Conservation (phyloP, 139 green algal genomes). For the Closterium sp. region DNA sequence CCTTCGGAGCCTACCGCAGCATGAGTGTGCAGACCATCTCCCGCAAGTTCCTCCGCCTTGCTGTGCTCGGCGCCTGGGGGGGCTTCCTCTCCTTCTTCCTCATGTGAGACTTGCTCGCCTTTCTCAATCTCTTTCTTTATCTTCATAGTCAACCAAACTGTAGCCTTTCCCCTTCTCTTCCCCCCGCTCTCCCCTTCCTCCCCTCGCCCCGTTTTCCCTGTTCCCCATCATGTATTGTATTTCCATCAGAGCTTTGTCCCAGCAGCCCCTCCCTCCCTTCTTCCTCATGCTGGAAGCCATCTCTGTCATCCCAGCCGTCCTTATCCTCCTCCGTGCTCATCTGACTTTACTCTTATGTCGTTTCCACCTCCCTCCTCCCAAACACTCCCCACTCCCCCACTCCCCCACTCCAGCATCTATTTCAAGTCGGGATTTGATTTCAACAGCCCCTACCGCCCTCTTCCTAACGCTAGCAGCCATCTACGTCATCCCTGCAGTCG, state of each 20-base stretch:
- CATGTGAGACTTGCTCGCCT: background rate
- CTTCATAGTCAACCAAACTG: too few species aligned
- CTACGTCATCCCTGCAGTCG: background rate
- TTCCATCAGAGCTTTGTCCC: too few species aligned
- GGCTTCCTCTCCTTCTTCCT: too few species aligned
- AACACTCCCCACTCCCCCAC: background rate
- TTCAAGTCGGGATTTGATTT: background rate
- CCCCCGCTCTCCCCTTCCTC: background rate
- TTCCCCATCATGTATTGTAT: too few species aligned
- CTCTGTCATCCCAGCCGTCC: background rate
- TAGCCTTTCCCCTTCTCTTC: too few species aligned
- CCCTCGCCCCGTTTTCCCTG: background rate
- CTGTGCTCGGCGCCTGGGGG: background rate
- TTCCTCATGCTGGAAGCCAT: background rate
- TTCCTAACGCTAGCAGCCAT: background rate
- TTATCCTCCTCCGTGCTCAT: background rate
- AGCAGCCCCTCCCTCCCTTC: background rate
- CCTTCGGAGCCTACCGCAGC: conserved; percentile 10
- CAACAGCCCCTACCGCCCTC: background rate
- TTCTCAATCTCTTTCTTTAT: background rate
- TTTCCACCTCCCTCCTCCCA: too few species aligned
- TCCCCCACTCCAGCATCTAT: background rate
- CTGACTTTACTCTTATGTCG: background rate
- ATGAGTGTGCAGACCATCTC: background rate
- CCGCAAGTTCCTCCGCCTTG: conserved; percentile 9